Conservation (phyloP, 2,329 filamentous ascomycete genomes). For the Apiospora rasikravindrae region DNA sequence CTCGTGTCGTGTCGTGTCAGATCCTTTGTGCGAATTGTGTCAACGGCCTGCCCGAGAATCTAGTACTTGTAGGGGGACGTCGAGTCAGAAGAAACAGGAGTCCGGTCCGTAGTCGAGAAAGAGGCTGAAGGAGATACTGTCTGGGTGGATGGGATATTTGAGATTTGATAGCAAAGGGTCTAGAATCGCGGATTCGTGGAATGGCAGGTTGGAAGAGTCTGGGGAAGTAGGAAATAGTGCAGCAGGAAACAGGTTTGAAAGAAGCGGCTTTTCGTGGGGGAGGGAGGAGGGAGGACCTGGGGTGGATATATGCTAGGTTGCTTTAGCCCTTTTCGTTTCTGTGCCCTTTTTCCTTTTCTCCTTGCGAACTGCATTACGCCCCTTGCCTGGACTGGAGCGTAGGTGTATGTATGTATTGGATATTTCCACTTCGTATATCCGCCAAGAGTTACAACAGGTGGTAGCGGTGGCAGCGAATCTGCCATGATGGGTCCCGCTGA, state of each 20-base stretch:
- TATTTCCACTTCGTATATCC: constrained; percentile 16
- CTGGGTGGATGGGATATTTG: not conserved
- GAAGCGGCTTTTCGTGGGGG: constrained; percentile 11
- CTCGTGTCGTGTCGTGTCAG: constrained; percentile 2
- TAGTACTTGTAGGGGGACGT: not conserved
- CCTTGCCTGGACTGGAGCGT: not conserved
- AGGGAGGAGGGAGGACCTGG: constrained; percentile 1
- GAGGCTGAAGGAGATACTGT: constrained; percentile 1
- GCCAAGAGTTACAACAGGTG: constrained; percentile 14
- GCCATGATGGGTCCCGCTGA: constrained; percentile 8
- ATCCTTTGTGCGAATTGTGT: not conserved
- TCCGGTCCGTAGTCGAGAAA: not conserved
- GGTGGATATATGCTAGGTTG: constrained; percentile 2
- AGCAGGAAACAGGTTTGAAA: not conserved
- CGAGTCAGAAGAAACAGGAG: not conserved
- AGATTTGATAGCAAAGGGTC: not conserved
- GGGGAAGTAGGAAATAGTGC: constrained; percentile 6
- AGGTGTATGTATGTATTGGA: not conserved
- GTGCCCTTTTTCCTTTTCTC: not conserved
- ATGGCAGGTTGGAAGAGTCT: not conserved
- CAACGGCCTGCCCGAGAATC: constrained; percentile 11
- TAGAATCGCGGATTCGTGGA: constrained; percentile 9
- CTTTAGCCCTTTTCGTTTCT: not conserved
- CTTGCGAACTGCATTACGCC: not conserved
- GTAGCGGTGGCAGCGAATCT: constrained; percentile 13